These are phyloP conservation scores for Metschnikowia gelsemii DNA, from an alignment of 805 yeast species.

Conservation along the genomic window DNA sequence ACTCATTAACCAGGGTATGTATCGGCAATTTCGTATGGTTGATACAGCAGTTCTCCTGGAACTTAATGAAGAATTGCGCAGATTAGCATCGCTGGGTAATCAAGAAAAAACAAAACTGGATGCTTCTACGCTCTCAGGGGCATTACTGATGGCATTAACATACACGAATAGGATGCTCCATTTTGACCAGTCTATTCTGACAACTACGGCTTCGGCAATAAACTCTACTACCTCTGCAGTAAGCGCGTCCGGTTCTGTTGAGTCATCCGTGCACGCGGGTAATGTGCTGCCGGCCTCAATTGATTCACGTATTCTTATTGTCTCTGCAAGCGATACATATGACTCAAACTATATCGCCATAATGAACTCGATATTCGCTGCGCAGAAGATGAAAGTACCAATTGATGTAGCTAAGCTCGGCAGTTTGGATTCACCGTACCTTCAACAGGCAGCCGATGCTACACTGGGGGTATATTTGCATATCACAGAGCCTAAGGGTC, in stretches of 20 bases:
- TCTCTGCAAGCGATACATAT: constrained; percentile 73
- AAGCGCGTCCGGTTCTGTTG: constrained; percentile 14
- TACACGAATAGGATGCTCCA: constrained; percentile 68
- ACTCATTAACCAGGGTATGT: constrained; percentile 60
- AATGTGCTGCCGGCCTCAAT: constrained; percentile 24
- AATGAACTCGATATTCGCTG: constrained; percentile 95
- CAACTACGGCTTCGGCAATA: constrained; percentile 46
- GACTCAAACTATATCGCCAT: constrained; percentile 80
- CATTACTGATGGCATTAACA: constrained; percentile 77
- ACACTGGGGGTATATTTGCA: constrained; percentile 85
- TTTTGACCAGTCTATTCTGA: constrained; percentile 45
- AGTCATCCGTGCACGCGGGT: constrained; percentile 13
- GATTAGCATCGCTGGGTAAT: constrained; percentile 17
- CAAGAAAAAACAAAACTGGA: constrained; percentile 18
- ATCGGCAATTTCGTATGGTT: constrained; percentile 76
- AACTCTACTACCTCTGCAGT: constrained; percentile 35
- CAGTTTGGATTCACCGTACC: constrained; percentile 61
- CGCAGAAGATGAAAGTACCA: constrained; percentile 87
- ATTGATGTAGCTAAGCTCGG: constrained; percentile 88
- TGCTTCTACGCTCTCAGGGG: constrained; percentile 57
- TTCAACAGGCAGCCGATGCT: constrained; percentile 95
- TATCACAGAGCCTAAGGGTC: constrained; percentile 66
- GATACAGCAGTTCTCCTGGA: constrained; percentile 71
- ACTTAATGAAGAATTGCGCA: constrained; percentile 42
- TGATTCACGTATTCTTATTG: constrained; percentile 45